phyloP scores from a whole-genome alignment of 2,329 filamentous ascomycete species.

The Fusarium algeriense region DNA sequence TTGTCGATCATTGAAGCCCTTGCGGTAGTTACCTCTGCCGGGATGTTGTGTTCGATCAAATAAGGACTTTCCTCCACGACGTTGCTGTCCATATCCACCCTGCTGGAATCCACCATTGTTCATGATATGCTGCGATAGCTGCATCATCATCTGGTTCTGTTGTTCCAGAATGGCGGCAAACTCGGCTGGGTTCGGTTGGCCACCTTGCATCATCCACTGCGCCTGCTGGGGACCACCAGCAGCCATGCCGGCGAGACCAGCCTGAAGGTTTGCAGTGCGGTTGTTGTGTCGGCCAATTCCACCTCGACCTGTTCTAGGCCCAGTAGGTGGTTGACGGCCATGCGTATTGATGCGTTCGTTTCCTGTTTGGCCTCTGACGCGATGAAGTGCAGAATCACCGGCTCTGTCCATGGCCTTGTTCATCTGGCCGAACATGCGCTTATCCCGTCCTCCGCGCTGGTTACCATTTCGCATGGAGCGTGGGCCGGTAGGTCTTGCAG shows the following conservation, averaged over 20 bases:
- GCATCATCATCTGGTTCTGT: constrained; percentile 87
- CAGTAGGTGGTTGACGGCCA: constrained; percentile 75
- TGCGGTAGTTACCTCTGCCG: constrained; percentile 64
- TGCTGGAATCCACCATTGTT: constrained; percentile 63
- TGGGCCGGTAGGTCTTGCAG: constrained; percentile 85
- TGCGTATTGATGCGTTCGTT: constrained; percentile 87
- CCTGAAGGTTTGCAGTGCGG: constrained; percentile 62
- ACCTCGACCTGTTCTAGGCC: constrained; percentile 71
- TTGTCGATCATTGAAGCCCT: constrained; percentile 57
- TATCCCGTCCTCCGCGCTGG: constrained; percentile 72
- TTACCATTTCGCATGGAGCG: constrained; percentile 88
- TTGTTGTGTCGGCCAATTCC: constrained; percentile 64
- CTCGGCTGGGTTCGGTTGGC: constrained; percentile 64
- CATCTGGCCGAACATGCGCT: constrained; percentile 87
- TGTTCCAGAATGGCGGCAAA: constrained; percentile 86
- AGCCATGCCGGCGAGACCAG: constrained; percentile 62
- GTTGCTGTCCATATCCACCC: constrained; percentile 54
- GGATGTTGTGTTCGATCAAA: constrained; percentile 78
- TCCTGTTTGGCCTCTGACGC: constrained; percentile 78
- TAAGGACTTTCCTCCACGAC: constrained; percentile 69
- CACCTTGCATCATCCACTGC: constrained; percentile 63
- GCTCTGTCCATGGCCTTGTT: constrained; percentile 84
- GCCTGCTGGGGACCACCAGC: constrained; percentile 52
- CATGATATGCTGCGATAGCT: constrained; percentile 74
- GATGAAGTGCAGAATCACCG: constrained; percentile 81